Conservation (phyloP, 2,329 filamentous ascomycete species). For the Drechslerella dactyloides region DNA sequence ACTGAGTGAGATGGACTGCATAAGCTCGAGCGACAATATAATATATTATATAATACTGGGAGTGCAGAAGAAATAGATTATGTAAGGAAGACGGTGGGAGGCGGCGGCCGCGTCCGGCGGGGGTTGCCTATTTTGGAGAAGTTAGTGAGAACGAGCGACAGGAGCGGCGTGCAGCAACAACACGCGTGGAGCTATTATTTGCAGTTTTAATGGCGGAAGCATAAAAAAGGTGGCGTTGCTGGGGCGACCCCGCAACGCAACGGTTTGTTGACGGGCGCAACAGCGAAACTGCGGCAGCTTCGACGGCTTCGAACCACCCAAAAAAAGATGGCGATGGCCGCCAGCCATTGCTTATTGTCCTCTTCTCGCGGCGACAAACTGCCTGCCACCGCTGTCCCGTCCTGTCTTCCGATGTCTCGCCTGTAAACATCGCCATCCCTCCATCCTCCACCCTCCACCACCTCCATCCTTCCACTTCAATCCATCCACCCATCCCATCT, state of each 20-base stretch:
- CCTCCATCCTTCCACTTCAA: not conserved
- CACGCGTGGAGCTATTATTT: not conserved
- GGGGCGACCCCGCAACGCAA: conserved; percentile 42
- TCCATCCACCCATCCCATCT: not conserved
- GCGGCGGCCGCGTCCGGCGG: too few relatives aligned
- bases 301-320: not conserved
- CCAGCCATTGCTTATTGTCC: conserved; percentile 27
- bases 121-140: too few relatives aligned
- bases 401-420: not conserved
- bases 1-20: conserved; percentile 5
- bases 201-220: not conserved
- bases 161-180: not conserved
- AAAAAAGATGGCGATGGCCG: not conserved
- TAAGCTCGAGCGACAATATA: conserved; percentile 29
- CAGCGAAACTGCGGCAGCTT: too few relatives aligned
- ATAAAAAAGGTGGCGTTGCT: too few relatives aligned
- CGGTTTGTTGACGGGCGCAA: conserved; percentile 40
- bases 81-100: not conserved
- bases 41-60: too few relatives aligned
- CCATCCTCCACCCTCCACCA: not conserved
- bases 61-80: too few relatives aligned
- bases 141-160: conserved; percentile 2
- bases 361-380: not conserved
- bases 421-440: not conserved
- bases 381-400: not conserved